Base-by-base conservation (phyloP, 2,329 filamentous ascomycete species). In the Colletotrichum sp. region DNA sequence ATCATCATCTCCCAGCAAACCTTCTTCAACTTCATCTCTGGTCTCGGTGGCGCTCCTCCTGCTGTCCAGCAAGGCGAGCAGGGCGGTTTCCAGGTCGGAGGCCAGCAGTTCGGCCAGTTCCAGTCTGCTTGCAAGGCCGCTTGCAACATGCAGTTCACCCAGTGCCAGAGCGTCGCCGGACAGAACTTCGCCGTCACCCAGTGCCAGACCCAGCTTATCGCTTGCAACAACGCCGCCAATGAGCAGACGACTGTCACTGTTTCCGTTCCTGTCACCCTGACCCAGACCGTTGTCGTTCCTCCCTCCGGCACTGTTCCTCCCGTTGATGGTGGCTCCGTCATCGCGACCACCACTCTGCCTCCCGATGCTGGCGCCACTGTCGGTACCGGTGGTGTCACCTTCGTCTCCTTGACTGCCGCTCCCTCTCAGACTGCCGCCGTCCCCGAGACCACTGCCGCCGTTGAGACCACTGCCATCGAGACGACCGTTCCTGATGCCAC, bases 21-120 rank as follows among this genome's bases (percentile, higher is more conserved):
- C 60, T 77, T 78, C 62, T 78, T 78, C 68, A 68, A 68, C 62
- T 78, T 78, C 72, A 68, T 68, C 64, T 77, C 77, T n/a, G 77
- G 57, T 36, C 76, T 78, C 26, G 77, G 77, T 18, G 77, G 72
- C n/a, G 71, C 72, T 2, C 57, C 66, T 6, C 77, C 77, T 13
- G 71, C 75, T n/a, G 77, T 77, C 13, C 57, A 71, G 65, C 52
- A 59, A 5, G 77, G 71, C 15, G 49, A 77, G 64, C 71, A 70
- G 59, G 77, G 77, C 28, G 77, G 77, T 57, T 78, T 78, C 76
- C 57, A 76, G 55, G 77, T 78, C 13, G 77, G 76, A 39, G 76
- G 72, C 36, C 66, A 64, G 59, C 73, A 71, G 36, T 78, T 78
- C 44, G 68, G 66, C 30, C 71, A 76, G 66, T 78, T 78, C 68